Percentiles rank a stretch among this genome's conserved stretches.
Conservation (phyloP, 179 eudicot species). For the Amaranthus tricolor region DNA sequence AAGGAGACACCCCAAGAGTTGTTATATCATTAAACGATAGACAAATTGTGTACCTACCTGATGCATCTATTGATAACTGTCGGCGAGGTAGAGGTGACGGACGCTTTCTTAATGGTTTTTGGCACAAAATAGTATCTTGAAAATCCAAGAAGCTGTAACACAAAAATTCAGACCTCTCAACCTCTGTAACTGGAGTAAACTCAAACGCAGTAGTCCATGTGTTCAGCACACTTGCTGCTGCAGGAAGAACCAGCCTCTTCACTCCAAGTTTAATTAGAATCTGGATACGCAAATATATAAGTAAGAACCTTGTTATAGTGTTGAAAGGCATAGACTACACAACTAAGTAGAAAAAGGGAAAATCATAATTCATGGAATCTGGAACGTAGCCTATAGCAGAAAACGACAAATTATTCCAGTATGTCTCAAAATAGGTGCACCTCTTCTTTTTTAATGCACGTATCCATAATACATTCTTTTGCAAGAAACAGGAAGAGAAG, state of each 20-base stretch:
- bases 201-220: conserved; percentile 84
- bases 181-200: conserved; percentile 47
- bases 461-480: no score
- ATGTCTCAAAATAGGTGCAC: no score
- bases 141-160: conserved; percentile 71
- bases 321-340: neutral
- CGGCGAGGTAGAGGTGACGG: conserved; percentile 17
- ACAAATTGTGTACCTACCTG: conserved; percentile 12
- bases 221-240: conserved; percentile 55
- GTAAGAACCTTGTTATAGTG: neutral
- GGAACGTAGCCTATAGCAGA: no score
- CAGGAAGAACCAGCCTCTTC: conserved; percentile 78
- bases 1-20: neutral
- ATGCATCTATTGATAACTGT: conserved; percentile 23
- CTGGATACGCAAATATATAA: conserved; percentile 35
- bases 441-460: no score
- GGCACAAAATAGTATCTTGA: conserved; percentile 76
- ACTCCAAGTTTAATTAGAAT: conserved; percentile 62
- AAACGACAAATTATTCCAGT: no score
- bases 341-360: neutral
- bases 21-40: neutral
- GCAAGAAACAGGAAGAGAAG: no score
- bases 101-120: conserved; percentile 48
- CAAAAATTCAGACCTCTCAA: conserved; percentile 56
- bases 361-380: no score